Conservation (phyloP, 1,284 basidiomycete genomes). For the Puccinia triticina region DNA sequence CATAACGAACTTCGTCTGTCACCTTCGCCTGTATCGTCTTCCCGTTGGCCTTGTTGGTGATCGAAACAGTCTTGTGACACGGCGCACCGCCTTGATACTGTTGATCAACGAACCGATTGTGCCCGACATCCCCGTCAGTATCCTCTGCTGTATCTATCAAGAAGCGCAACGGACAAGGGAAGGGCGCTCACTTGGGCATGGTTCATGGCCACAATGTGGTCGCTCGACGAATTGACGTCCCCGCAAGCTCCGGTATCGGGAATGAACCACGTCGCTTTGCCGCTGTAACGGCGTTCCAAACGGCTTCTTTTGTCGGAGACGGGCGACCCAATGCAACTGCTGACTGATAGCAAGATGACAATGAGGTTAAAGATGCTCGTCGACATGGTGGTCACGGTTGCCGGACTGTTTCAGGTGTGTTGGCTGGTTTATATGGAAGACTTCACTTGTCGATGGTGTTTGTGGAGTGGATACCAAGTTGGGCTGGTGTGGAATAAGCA, state of each 20-base stretch:
- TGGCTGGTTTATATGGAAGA: not conserved
- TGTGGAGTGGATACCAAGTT: not conserved
- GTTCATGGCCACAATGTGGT: slow-evolving; percentile 47
- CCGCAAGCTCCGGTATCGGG: slow-evolving; percentile 49
- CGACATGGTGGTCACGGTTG: not conserved
- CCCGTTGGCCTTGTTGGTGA: slow-evolving; percentile 5
- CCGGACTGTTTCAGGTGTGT: not conserved
- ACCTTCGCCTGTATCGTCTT: slow-evolving; percentile 15
- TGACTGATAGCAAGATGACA: not conserved
- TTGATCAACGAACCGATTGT: not conserved
- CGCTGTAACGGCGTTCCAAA: slow-evolving; percentile 23
- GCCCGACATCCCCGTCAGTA: no score
- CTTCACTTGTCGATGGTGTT: no score
- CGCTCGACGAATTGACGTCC: not conserved
- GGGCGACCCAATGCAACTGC: not conserved
- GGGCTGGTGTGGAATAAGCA: not conserved
- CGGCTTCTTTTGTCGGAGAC: not conserved
- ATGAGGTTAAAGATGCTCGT: not conserved
- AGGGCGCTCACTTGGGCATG: slow-evolving; percentile 30
- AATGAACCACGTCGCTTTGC: slow-evolving; percentile 43
- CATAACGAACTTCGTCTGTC: slow-evolving; percentile 15
- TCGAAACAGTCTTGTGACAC: slow-evolving; percentile 18
- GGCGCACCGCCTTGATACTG: slow-evolving; percentile 5
- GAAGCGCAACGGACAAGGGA: not conserved
- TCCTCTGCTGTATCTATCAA: no score